phyloP scores from a whole-genome alignment of 371 early-diverging fungal species.

The Apophysomyces trapeziformis region DNA sequence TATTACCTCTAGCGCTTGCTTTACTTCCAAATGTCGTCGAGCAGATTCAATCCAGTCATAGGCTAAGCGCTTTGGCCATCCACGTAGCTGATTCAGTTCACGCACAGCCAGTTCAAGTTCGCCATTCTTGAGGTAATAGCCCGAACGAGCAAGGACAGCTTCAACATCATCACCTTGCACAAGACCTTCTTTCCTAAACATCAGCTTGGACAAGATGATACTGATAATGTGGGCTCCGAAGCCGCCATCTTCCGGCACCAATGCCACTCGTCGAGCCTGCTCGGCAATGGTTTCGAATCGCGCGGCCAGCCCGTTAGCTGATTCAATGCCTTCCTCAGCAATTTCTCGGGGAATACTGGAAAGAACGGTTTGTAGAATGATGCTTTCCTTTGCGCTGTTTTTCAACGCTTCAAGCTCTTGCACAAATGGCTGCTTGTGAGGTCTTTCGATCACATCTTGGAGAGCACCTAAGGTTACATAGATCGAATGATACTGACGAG shows the following conservation, averaged over 20 bases:
- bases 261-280: slow-evolving; percentile 74
- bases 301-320: slow-evolving; percentile 68
- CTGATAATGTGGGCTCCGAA: slow-evolving; percentile 81
- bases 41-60: slow-evolving; percentile 87
- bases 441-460: slow-evolving; percentile 41
- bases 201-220: slow-evolving; percentile 65
- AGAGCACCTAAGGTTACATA: slow-evolving; percentile 54
- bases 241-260: slow-evolving; percentile 88
- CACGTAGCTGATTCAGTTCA: slow-evolving; percentile 89
- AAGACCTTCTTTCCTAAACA: slow-evolving; percentile 82
- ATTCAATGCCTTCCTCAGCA: slow-evolving; percentile 66
- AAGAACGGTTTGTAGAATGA: slow-evolving; percentile 63
- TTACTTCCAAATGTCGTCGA: slow-evolving; percentile 78
- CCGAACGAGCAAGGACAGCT: slow-evolving; percentile 76
- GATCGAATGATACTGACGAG: slow-evolving; percentile 54
- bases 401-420: slow-evolving; percentile 68
- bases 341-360: slow-evolving; percentile 58
- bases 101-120: slow-evolving; percentile 86
- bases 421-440: slow-evolving; percentile 59
- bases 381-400: slow-evolving; percentile 52
- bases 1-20: slow-evolving; percentile 78
- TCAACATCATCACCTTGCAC: slow-evolving; percentile 88
- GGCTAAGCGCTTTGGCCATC: slow-evolving; percentile 89
- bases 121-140: slow-evolving; percentile 69
- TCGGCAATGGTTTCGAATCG: slow-evolving; percentile 72